These are phyloP conservation scores for Phytophthora multivora DNA, from an alignment of 352 stramenopile genomes.

Conservation along the genomic window DNA sequence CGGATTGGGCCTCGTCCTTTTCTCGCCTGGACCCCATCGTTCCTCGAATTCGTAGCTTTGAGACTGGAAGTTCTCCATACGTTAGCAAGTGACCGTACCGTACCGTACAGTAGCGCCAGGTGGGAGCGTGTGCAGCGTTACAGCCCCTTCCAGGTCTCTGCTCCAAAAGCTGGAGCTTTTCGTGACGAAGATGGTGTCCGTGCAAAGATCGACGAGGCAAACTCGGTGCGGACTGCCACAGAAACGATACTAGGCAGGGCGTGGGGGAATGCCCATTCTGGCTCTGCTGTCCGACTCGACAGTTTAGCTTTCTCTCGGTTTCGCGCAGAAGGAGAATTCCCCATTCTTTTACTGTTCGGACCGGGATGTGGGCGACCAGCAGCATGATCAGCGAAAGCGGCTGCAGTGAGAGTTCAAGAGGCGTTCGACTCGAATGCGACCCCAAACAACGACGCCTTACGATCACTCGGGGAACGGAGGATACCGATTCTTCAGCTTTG, in stretches of 20 bases:
- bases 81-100: background rate
- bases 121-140: conserved; percentile 19
- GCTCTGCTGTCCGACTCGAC: conserved; percentile 23
- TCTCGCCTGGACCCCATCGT: conserved; percentile 7
- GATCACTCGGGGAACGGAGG: conserved; percentile 19
- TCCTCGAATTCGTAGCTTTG: conserved; percentile 16
- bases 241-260: background rate
- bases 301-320: conserved; percentile 28
- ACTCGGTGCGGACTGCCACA: background rate
- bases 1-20: conserved; percentile 14
- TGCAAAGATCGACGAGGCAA: background rate
- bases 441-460: conserved; percentile 25
- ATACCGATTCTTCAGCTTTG: conserved; percentile 8
- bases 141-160: conserved; percentile 19
- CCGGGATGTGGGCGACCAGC: conserved; percentile 38
- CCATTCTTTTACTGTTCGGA: conserved; percentile 10
- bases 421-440: conserved; percentile 28
- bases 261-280: conserved; percentile 11
- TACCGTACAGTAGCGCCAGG: background rate
- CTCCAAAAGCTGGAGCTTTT: conserved; percentile 19
- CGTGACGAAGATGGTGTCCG: conserved; percentile 6
- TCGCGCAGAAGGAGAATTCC: background rate
- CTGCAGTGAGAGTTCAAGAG: conserved; percentile 32
- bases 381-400: conserved; percentile 40
- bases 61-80: background rate